These are phyloP conservation scores for Ophiostoma triangulosporum DNA, from an alignment of 2,329 filamentous ascomycete species.

Conservation along the genomic window DNA sequence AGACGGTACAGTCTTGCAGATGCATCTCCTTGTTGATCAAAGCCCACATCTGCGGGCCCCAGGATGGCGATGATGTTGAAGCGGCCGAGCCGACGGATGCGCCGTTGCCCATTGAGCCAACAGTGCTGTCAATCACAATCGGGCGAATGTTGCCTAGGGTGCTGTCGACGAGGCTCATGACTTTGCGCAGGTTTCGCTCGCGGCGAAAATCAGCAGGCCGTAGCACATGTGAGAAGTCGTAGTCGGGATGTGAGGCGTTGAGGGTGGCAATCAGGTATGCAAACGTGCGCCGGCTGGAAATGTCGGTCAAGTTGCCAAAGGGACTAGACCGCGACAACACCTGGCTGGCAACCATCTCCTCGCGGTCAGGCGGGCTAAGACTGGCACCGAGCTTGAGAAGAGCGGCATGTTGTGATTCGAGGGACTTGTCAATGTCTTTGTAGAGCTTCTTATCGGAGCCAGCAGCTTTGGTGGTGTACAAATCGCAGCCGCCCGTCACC, in stretches of 20 bases:
- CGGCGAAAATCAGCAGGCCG: conserved; percentile 81
- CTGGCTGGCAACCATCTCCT: conserved; percentile 51
- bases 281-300: conserved; percentile 80
- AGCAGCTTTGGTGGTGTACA: conserved; percentile 94
- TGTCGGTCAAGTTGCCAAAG: conserved; percentile 80
- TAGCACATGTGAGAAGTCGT: conserved; percentile 90
- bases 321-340: conserved; percentile 79
- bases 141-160: conserved; percentile 79
- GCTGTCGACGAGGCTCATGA: conserved; percentile 79
- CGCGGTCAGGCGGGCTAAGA: conserved; percentile 68
- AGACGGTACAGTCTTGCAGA: conserved; percentile 75
- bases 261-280: conserved; percentile 93
- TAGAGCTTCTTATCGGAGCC: conserved; percentile 95
- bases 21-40: conserved; percentile 91
- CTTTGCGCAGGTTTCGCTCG: conserved; percentile 63
- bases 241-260: conserved; percentile 90
- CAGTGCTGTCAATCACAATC: conserved; percentile 27
- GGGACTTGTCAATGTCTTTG: conserved; percentile 82
- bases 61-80: conserved; percentile 38
- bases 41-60: conserved; percentile 86
- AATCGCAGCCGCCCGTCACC: conserved; percentile 83
- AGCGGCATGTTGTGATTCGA: conserved; percentile 84
- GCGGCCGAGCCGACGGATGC: conserved; percentile 3
- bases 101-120: conserved; percentile 24
- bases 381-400: conserved; percentile 76